phyloP scores from a whole-genome alignment of 352 stramenopile species.

The Aphanomyces astaci region DNA sequence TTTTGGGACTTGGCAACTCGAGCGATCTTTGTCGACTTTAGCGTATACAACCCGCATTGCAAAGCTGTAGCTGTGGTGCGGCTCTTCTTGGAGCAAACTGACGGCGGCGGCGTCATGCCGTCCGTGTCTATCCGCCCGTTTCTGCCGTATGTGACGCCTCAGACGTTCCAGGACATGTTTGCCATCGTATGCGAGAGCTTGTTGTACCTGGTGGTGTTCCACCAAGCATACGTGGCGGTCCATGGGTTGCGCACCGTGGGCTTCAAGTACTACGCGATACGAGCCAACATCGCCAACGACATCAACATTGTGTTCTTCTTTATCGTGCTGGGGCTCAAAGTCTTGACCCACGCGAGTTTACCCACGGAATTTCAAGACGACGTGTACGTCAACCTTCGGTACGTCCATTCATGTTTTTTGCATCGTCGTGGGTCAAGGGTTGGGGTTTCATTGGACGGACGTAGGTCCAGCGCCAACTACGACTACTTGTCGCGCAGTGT shows the following conservation, averaged over 20 bases:
- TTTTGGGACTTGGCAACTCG: constrained; percentile 17
- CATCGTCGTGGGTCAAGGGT: too few relatives aligned
- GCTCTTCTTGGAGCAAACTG: constrained; percentile 15
- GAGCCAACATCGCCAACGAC: constrained; percentile 14
- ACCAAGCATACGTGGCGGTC: constrained; percentile 5
- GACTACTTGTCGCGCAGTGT: constrained; percentile 11
- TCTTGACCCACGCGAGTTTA: neutral
- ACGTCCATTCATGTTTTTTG: too few relatives aligned
- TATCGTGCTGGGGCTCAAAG: neutral
- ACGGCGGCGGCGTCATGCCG: constrained; percentile 4
- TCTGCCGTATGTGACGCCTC: neutral
- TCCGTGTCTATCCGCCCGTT: neutral
- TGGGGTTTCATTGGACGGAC: too few relatives aligned
- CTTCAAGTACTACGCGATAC: constrained; percentile 7
- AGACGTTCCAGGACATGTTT: neutral
- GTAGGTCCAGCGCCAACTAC: constrained; percentile 16
- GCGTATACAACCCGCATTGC: constrained; percentile 13
- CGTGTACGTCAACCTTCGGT: constrained; percentile 20
- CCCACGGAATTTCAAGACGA: constrained; percentile 3
- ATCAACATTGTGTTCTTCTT: constrained; percentile 23
- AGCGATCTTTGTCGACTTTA: constrained; percentile 21
- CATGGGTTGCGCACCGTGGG: neutral
- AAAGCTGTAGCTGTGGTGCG: constrained; percentile 13
- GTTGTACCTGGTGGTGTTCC: constrained; percentile 12
- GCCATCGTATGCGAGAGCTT: neutral